Percentiles rank a stretch among this genome's conserved stretches.
These are phyloP conservation scores for Penicillium ucsense DNA, from an alignment of 495 filamentous ascomycete genomes.

Conservation along the genomic window DNA sequence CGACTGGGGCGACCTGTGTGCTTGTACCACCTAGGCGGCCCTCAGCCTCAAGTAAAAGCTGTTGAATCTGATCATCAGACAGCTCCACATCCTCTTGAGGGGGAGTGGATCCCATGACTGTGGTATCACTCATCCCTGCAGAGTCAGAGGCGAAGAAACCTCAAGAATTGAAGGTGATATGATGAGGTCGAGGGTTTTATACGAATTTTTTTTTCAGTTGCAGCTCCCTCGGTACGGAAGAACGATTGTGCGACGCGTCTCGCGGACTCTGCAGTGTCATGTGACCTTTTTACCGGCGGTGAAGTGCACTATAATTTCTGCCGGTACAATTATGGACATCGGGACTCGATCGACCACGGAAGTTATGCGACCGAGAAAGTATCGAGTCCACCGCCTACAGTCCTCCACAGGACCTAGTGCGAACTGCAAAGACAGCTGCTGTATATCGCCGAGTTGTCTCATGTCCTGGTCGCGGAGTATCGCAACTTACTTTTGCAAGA, in stretches of 20 bases:
- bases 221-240: slow-evolving; percentile 17
- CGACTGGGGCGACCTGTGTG: slow-evolving; percentile 1
- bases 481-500: too few species aligned
- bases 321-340: too few species aligned
- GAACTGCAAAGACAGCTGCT: too few species aligned
- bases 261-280: slow-evolving; percentile 1
- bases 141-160: slow-evolving; percentile 6
- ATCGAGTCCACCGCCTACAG: too few species aligned
- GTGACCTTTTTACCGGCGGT: slow-evolving; percentile 1
- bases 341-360: too few species aligned
- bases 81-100: slow-evolving; percentile 16
- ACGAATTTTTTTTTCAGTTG: slow-evolving; percentile 17
- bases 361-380: too few species aligned
- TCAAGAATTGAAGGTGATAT: background rate
- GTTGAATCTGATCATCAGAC: slow-evolving; percentile 49
- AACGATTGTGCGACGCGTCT: slow-evolving; percentile 11
- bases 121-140: slow-evolving; percentile 15
- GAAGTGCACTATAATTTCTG: too few species aligned
- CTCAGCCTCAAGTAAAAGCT: slow-evolving; percentile 57
- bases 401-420: too few species aligned
- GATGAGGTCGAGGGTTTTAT: slow-evolving; percentile 7
- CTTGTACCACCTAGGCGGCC: slow-evolving; percentile 36
- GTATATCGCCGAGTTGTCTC: too few species aligned
- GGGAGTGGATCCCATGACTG: slow-evolving; percentile 1
- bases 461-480: too few species aligned